phyloP scores from a whole-genome alignment of 1,284 basidiomycete genomes.

The Inonotus obliquus region DNA sequence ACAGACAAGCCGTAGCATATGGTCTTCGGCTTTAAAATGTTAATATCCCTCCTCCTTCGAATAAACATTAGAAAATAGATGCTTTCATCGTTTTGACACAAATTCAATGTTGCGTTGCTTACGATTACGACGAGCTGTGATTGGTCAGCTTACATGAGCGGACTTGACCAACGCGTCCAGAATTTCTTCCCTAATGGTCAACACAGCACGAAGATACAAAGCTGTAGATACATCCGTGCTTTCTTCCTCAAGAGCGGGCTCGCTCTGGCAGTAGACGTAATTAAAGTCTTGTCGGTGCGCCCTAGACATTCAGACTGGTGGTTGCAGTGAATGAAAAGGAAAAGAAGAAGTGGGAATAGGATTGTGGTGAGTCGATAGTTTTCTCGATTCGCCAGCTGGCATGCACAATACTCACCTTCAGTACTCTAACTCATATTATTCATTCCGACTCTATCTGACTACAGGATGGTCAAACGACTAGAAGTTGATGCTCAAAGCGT shows the following conservation, averaged over 20 bases:
- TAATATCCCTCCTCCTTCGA: neutral
- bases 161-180: neutral
- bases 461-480: slow-evolving; percentile 63
- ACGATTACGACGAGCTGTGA: neutral
- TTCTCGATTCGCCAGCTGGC: neutral
- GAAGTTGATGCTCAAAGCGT: slow-evolving; percentile 73
- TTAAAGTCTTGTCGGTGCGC: too few species aligned
- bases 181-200: neutral
- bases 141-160: neutral
- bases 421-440: neutral
- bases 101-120: neutral
- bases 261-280: neutral
- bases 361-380: slow-evolving; percentile 3
- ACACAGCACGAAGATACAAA: too few species aligned
- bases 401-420: neutral
- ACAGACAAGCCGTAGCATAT: neutral
- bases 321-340: neutral
- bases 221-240: too few species aligned
- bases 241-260: too few species aligned
- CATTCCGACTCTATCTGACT: neutral
- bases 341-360: neutral
- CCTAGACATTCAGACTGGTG: too few species aligned
- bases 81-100: too few species aligned
- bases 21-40: neutral
- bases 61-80: neutral